A percentile compares a stretch with the other conserved stretches of the same genome.
Conservation (phyloP, 1,284 basidiomycete species). For the Tylopilus sp. region DNA sequence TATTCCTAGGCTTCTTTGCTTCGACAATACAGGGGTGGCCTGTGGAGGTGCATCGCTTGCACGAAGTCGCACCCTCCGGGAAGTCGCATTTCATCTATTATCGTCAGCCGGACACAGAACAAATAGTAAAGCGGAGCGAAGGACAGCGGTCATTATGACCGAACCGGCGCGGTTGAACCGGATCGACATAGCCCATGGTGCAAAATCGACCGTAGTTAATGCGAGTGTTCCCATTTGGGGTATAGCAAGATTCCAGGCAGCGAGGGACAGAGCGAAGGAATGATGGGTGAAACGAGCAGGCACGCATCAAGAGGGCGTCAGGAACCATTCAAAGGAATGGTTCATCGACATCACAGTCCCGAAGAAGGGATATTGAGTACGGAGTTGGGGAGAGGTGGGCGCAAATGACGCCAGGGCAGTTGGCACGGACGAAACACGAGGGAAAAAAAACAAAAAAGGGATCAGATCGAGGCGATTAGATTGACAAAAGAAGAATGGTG, state of each 20-base stretch:
- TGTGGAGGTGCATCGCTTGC: conserved; percentile 74
- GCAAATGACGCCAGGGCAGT: conserved; percentile 1
- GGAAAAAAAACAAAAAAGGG: conserved; percentile 11
- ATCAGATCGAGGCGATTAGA: conserved; percentile 3
- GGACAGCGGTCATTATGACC: conserved; percentile 15
- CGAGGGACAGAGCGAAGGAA: conserved; percentile 12
- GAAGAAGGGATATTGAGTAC: conserved; percentile 14
- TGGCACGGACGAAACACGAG: conserved; percentile 5
- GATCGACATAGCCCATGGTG: conserved; percentile 18
- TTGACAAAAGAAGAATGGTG: conserved; percentile 16
- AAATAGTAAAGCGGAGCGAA: conserved; percentile 18
- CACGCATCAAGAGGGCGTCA: conserved; percentile 3
- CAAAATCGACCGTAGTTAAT: no score
- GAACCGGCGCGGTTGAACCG: conserved; percentile 9
- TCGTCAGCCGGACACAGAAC: conserved; percentile 19
- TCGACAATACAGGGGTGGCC: conserved; percentile 83
- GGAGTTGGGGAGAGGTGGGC: conserved; percentile 7
- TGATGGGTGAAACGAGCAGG: conserved; percentile 5
- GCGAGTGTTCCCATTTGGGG: conserved; percentile 24
- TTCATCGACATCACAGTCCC: conserved; percentile 21
- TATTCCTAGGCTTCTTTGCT: conserved; percentile 78
- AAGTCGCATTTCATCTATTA: conserved; percentile 85
- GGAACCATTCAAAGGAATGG: conserved; percentile 12
- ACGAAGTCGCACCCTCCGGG: conserved; percentile 72
- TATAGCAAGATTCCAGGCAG: conserved; percentile 14